Evolutionary conservation across 2,329 filamentous ascomycete genomes (phyloP), one percentile per base, ranked within the genome.

Genomic region (Coccinonectria pachysandricola): DNA sequence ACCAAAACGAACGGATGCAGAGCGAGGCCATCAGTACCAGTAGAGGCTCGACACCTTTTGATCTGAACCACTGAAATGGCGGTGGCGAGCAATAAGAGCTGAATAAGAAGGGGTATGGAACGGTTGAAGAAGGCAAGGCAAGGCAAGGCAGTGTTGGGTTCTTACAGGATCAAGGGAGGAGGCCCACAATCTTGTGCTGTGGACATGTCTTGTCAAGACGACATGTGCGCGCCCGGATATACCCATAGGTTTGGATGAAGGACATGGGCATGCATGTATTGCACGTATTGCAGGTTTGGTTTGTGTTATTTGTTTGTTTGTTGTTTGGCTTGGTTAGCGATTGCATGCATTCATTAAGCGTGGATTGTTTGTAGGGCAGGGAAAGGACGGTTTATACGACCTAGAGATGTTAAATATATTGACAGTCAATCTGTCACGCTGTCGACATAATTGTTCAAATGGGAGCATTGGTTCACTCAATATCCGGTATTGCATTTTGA

Each of bases 1-100:
- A 56, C 27, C 62, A 68, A 42, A 63, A 57, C 19, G 54, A 59
- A 28, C 52, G 50, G 20, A 34, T 67, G 34, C 54, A 56, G 27
- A 56, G 49, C 31, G 54, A 58, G 29, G 27, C 47, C 19, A 31
- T 36, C 19, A 58, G 50, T 26, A 31, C 36, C 19, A 58, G 50
- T 26, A 48, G 52, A 31, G 48, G 35, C 5, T 49, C 48, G 15
- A 52, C 55, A 18, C 51, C 54, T 8, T 54, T 53, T 49, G 49
- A 49, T 18, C 48, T 52, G 26, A 42, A 38, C 40, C 37, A 45
- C 18, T 53, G 40, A 34, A 23, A 26, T 24, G 27, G 31, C 27
- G 13, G 24, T 21, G 17, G 22, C 27, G 12, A 19, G 20, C 13
- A 31, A 12, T 5, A 23, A 28, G 15, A 24, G 15, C 13, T 14